Base-by-base conservation (phyloP, 768 basidiomycete genomes). In the Phaffia australis region DNA sequence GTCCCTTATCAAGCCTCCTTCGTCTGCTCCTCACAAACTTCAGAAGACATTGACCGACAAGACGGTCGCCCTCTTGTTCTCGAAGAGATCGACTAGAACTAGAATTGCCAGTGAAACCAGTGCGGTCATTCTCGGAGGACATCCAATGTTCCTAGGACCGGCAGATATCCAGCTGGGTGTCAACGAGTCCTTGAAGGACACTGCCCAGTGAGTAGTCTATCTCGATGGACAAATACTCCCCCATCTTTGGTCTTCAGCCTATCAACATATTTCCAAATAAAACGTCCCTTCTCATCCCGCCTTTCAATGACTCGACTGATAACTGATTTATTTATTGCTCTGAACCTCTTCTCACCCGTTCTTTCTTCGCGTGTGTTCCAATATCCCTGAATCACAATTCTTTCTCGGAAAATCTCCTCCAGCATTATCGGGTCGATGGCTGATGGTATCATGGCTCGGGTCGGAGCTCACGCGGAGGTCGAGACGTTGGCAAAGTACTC, bases 161-260 rank as follows among this genome's bases (percentile, higher is more conserved):
- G 86, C 87, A 2, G 95, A 98, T 74, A 93, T 97, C 63, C 95
- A 99, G 72, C 80, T 99, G 25, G 94, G 94, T 56, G 92, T 97
- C 52, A 99, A 95, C 76, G 95, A 99, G 81, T 83, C 80, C 32
- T 75, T 84, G 3, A 79, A 87, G 50, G 95, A 99, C 78, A 84
- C 88, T 0, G 87, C 89, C 16, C 81, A 85, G 29, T 67, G 66
- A 35, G 66, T 32, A 0, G 6, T 21, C 3, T 42, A 4, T 42
- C 11, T 42, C n/a, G n/a, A n/a, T n/a, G n/a, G n/a, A n/a, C n/a
- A n/a, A n/a, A n/a, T n/a, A n/a, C n/a, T n/a, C n/a, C n/a, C n/a
- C n/a, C n/a, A n/a, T n/a, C n/a, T n/a, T n/a, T n/a, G n/a, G n/a
- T n/a, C n/a, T n/a, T n/a, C n/a, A n/a, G n/a, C n/a, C n/a, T n/a